phyloP scores from a whole-genome alignment of 805 yeast genomes.

The Helenozyma rhizophorensis region DNA sequence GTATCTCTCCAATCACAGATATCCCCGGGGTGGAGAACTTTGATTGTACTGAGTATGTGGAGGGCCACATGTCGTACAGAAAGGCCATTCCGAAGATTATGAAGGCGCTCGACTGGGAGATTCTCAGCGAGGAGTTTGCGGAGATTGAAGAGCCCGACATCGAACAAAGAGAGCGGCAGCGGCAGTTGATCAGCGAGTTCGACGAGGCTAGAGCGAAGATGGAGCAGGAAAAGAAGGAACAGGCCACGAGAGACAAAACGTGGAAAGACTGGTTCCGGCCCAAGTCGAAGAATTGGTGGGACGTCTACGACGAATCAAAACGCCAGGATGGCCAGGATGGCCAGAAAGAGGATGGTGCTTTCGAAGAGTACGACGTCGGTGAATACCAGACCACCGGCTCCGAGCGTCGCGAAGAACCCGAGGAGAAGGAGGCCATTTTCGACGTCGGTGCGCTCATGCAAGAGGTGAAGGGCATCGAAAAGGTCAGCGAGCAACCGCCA shows the following conservation, averaged over 20 bases:
- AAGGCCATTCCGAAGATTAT: conserved; percentile 84
- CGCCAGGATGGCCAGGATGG: conserved; percentile 9
- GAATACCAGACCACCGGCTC: conserved; percentile 12
- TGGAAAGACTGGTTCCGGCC: conserved; percentile 50
- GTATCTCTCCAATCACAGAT: conserved; percentile 68
- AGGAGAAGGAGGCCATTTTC: conserved; percentile 26
- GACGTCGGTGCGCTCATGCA: conserved; percentile 41
- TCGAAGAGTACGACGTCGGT: conserved; percentile 14
- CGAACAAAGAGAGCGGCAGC: conserved; percentile 75
- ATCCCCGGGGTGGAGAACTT: conserved; percentile 71
- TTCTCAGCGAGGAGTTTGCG: conserved; percentile 83
- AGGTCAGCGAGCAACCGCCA: conserved; percentile 22
- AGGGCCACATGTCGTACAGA: conserved; percentile 98
- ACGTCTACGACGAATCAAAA: conserved; percentile 37
- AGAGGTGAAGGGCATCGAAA: conserved; percentile 44
- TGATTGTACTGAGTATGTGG: conserved; percentile 81
- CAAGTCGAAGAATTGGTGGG: conserved; percentile 57
- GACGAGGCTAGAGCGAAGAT: conserved; percentile 75
- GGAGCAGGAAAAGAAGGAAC: conserved; percentile 38
- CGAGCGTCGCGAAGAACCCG: conserved; percentile 3
- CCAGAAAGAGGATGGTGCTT: conserved; percentile 1
- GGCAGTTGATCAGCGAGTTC: conserved; percentile 77
- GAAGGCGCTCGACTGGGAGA: conserved; percentile 68
- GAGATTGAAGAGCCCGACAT: conserved; percentile 97
- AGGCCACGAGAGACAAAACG: conserved; percentile 28